A percentile compares a stretch with the other conserved stretches of the same genome.
Evolutionary conservation across 345 rosid species (phyloP).

Genomic region (Hibiscus tridactylites): DNA sequence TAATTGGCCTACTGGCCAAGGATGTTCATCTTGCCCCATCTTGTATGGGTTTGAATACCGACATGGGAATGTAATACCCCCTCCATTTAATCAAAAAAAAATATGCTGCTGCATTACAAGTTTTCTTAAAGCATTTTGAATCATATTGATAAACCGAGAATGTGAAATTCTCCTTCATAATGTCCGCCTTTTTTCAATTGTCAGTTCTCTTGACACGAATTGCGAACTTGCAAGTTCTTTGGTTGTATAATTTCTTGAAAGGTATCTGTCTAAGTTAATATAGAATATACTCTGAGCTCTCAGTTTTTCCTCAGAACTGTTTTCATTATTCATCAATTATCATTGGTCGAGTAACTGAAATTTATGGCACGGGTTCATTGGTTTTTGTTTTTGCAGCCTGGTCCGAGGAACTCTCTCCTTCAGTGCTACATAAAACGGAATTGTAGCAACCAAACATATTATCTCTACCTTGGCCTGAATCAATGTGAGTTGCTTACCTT

Average conservation of each 20-base stretch:
- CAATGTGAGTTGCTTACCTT: background rate
- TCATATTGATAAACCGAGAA: background rate
- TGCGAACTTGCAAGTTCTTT: background rate
- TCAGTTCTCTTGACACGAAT: background rate
- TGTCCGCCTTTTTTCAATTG: background rate
- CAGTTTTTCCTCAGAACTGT: too few species aligned
- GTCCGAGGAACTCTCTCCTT: constrained; percentile 69
- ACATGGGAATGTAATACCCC: too few species aligned
- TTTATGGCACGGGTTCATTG: background rate
- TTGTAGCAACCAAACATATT: constrained; percentile 67
- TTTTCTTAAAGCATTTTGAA: background rate
- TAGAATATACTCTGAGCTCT: background rate
- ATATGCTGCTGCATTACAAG: background rate
- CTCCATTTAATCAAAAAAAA: too few species aligned
- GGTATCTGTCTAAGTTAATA: background rate
- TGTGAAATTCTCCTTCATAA: background rate
- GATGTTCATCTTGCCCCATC: too few species aligned
- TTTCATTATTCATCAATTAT: background rate
- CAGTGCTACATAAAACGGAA: constrained; percentile 77
- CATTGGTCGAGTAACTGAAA: background rate
- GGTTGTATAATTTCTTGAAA: background rate
- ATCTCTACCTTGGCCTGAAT: constrained; percentile 48
- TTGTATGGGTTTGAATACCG: too few species aligned
- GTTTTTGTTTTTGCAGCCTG: constrained; percentile 51
- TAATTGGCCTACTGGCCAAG: too few species aligned